phyloP scores from a whole-genome alignment of 306 rosid species.

The Herpetospermum pedunculosum region DNA sequence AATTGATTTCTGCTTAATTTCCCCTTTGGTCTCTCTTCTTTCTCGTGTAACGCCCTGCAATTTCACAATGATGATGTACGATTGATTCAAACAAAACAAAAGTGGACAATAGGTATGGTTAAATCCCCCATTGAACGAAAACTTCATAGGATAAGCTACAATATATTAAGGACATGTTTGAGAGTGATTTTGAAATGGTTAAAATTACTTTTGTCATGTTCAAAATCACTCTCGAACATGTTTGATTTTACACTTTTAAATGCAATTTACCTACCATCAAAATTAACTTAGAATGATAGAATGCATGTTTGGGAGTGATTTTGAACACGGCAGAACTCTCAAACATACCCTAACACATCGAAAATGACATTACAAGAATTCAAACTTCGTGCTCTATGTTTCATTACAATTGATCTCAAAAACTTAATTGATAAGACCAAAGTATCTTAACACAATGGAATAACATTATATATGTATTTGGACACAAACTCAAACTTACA shows the following conservation, averaged over 20 bases:
- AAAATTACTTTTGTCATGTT: too few species aligned
- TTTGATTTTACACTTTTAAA: too few species aligned
- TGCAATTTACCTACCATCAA: too few species aligned
- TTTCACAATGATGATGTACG: background rate
- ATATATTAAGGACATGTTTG: too few species aligned
- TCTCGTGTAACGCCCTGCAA: slow-evolving; percentile 66
- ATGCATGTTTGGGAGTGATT: too few species aligned
- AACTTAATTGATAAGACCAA: background rate
- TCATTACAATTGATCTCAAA: background rate
- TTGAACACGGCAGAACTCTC: too few species aligned
- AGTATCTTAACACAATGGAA: background rate
- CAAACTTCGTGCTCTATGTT: background rate
- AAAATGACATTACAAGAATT: background rate
- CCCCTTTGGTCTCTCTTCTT: slow-evolving; percentile 46
- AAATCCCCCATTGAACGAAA: background rate
- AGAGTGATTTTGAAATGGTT: too few species aligned
- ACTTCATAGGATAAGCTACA: background rate
- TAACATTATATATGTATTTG: background rate
- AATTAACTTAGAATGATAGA: too few species aligned
- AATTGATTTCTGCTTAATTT: slow-evolving; percentile 49
- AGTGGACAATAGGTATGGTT: background rate
- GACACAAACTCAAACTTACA: background rate
- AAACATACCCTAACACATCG: too few species aligned
- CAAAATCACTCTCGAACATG: too few species aligned
- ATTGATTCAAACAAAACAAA: background rate